Evolutionary conservation across 202 grass and related monocot species (phyloP).

Genomic region (Brachypodium distachyon): DNA sequence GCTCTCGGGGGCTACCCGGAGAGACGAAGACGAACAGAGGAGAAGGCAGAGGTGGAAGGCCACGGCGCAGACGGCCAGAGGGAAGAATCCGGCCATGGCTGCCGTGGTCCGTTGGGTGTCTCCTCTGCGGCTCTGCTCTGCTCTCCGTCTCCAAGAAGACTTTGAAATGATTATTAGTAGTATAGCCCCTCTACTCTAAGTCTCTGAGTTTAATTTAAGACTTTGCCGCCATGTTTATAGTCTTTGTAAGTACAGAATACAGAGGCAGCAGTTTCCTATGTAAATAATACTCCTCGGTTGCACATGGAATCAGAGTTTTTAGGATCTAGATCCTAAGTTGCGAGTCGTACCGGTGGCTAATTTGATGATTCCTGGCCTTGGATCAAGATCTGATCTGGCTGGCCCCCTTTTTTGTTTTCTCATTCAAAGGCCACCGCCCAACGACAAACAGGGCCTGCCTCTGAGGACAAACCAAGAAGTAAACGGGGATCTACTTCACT

Average conservation of each 20-base stretch:
- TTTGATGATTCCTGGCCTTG: too few relatives aligned
- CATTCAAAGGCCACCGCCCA: too few relatives aligned
- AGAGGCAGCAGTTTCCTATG: background rate
- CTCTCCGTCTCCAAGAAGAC: background rate
- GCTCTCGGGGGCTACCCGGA: background rate
- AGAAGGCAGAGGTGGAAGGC: conserved; percentile 32
- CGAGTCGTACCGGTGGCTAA: too few relatives aligned
- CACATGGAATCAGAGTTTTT: background rate
- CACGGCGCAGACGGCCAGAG: background rate
- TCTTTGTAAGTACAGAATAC: background rate
- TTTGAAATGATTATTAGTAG: too few relatives aligned
- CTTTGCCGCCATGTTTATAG: background rate
- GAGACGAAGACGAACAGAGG: background rate
- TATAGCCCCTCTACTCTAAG: background rate
- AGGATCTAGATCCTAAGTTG: background rate
- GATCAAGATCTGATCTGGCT: too few relatives aligned
- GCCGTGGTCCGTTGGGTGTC: background rate
- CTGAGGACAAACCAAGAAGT: too few relatives aligned
- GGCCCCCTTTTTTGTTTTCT: too few relatives aligned
- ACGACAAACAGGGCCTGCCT: too few relatives aligned
- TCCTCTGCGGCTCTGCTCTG: background rate
- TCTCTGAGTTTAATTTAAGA: background rate
- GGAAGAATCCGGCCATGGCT: conserved; percentile 14
- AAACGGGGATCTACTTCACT: too few relatives aligned
- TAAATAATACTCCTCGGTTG: background rate